Base-by-base conservation (phyloP, 306 rosid species). In the Quercus mongolica region DNA sequence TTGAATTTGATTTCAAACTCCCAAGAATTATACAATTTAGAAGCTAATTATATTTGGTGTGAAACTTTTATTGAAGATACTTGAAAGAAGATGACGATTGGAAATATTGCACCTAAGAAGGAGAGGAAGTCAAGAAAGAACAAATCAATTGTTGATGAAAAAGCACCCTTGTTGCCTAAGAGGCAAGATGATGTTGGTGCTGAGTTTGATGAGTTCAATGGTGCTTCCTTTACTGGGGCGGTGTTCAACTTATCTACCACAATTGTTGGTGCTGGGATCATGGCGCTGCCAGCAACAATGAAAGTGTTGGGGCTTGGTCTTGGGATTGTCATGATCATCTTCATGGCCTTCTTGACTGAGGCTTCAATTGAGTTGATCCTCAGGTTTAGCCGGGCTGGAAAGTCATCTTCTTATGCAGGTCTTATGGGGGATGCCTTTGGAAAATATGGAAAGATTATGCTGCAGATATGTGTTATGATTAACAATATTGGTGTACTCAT, bases 221-320 rank as follows among this genome's bases (percentile, higher is more conserved):
- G 98, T 49, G 97, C 95, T 79, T 94, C 98, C 21, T 94, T 91
- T 81, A 78, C 92, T 44, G 97, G 98, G n/a, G 98, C 91, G 20
- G 97, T 91, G 46, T 90, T 94, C 78, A 94, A 94, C 76, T 92
- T 94, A 25, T 89, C 98, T 6, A 94, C 98, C 73, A 90, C 98
- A 59, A 81, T 90, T 69, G 88, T 94, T 75, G 98, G 98, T 71
- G 97, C 98, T 30, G 98, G 98, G 65, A 91, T 94, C 82, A 94
- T 94, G 98, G 93, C 91, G 41, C 85, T 94, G 84, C 98, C 98
- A 17, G 98, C 98, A 13, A 87, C 94, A 51, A 80, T 94, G 85
- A 94, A 84, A 80, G 90, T 80, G 67, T 69, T 94, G 83, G 98
- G 98, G 61, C 90, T 94, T 87, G 78, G 82, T 35, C 97, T 94